Base-by-base conservation (phyloP, 164 flowering plant species). In the grape (Vitis vinifera) region DNA sequence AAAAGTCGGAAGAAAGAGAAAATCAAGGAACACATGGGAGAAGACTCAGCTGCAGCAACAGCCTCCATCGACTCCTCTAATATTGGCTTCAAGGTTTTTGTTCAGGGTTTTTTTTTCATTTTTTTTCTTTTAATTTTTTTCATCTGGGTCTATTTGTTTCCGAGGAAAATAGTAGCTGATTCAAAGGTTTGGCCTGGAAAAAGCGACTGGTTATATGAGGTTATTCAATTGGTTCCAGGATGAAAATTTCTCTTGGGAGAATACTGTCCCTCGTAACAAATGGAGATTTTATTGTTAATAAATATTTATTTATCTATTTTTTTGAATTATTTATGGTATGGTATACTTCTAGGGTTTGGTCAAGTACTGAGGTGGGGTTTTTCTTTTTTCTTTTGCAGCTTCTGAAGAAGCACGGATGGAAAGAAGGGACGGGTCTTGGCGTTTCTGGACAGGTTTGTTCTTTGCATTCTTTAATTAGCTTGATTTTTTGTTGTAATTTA, bases 361-460 rank as follows among this genome's bases (percentile, higher is more conserved):
- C 31, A 49, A 2, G 53, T 29, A 53, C 13, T 61, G 7, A 2
- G 15, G 30, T 6, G 7, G 19, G 16, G 8, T 11, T 31, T 14
- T 10, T 59, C 31, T 19, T 11, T 31, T 14, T 10, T 59, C 31
- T 19, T 58, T 67, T 71, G 67, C 83, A 90, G 96, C 80, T 92
- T 49, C 63, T 92, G 78, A 88, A 89, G 87, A 92, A 86, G 79
- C 89, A 86, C 27, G 97, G 97, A 8, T 92, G 97, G 97, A 86
- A 81, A 72, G 97, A 92, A 82, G 96, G 96, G 10, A 88, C 91
- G 10, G 96, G 97, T 31, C 96, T 92, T 70, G 97, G 97, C 10
- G 67, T 79, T 61, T 73, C 85, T 19, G 84, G 90, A 74, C 97
- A 92, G 91, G 97, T 90, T 19, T 48, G 49, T 29, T 57, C 16